Base-by-base conservation (phyloP, 345 rosid genomes). In the Rhodamnia rubescens region DNA sequence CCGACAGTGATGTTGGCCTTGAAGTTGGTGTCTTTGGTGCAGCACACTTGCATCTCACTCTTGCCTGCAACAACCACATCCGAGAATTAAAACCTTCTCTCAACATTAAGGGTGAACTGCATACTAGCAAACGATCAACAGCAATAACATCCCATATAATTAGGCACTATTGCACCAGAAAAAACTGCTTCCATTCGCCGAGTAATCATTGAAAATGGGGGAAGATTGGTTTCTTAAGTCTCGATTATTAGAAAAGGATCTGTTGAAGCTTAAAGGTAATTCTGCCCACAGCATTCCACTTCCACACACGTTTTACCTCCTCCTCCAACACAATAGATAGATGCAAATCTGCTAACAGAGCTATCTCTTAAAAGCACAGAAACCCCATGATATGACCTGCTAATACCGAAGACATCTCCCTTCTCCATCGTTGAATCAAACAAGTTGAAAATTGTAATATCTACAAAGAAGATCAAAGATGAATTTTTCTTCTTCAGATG, bases 41-140 rank as follows among this genome's bases (percentile, higher is more conserved):
- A 97, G 87, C 99, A 97, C 53, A 94, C 93, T 49, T 89, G 89
- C 98, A 96, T 90, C 88, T 88, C 87, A 44, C 84, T 90, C 64
- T 69, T 92, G 75, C 95, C 99, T 97, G 87, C 6, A 21, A n/a
- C 86, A 85, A 74, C 36, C 85, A 69, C 78, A 88, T 47, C 21
- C 21, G 85, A 49, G 36, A 84, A 12, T 1, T 85, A 26, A 40
- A 22, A 81, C 26, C 9, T 8, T n/a, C 26, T 8, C 55, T 36
- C 16, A 57, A 83, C 83, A 59, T 11, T 61, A 58, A 15, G 12
- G 83, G 13, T 50, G 53, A 81, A 81, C 36, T 81, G 55, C 83
- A 15, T 81, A 47, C 53, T 27, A 11, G 40, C 32, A 47, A 15
- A n/a, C 13, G 24, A 82, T 47, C 56, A 0, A 36, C 42, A 69